Evolutionary conservation across 305 asterid genomes (phyloP).

Genomic region (Fraxinus dipetala): DNA sequence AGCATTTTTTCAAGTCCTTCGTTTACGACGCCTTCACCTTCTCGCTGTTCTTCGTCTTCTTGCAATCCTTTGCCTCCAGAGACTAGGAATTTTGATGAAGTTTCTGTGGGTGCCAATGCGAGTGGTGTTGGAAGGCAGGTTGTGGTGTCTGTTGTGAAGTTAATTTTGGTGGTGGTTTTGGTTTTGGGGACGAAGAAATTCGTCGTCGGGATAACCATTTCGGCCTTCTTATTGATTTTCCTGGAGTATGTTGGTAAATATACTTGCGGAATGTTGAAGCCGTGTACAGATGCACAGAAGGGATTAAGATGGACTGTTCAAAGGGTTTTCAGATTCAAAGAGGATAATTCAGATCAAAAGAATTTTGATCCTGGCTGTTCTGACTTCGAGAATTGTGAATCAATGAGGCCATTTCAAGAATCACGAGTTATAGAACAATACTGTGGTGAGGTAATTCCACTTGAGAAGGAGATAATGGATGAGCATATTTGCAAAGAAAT

Average conservation of each 20-base stretch:
- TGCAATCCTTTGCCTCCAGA: slow-evolving; percentile 1
- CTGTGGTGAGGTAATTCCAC: slow-evolving; percentile 28
- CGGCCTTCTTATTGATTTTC: slow-evolving; percentile 57
- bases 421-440: slow-evolving; percentile 19
- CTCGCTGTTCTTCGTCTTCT: slow-evolving; percentile 2
- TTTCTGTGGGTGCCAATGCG: background rate
- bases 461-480: slow-evolving; percentile 21
- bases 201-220: slow-evolving; percentile 57
- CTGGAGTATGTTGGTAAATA: slow-evolving; percentile 48
- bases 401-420: slow-evolving; percentile 21
- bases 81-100: slow-evolving; percentile 5
- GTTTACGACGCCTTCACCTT: slow-evolving; percentile 12
- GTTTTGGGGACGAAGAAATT: slow-evolving; percentile 52
- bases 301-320: slow-evolving; percentile 9
- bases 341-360: slow-evolving; percentile 15
- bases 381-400: slow-evolving; percentile 6
- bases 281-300: slow-evolving; percentile 20
- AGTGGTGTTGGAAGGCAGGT: slow-evolving; percentile 14
- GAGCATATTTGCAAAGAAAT: slow-evolving; percentile 17
- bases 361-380: slow-evolving; percentile 8
- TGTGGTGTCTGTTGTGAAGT: slow-evolving; percentile 36
- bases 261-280: slow-evolving; percentile 13
- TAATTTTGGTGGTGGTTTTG: slow-evolving; percentile 53
- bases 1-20: background rate
- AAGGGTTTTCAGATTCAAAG: slow-evolving; percentile 22